phyloP scores from a whole-genome alignment of 2,329 filamentous ascomycete species.

The Monosporascus sp. region DNA sequence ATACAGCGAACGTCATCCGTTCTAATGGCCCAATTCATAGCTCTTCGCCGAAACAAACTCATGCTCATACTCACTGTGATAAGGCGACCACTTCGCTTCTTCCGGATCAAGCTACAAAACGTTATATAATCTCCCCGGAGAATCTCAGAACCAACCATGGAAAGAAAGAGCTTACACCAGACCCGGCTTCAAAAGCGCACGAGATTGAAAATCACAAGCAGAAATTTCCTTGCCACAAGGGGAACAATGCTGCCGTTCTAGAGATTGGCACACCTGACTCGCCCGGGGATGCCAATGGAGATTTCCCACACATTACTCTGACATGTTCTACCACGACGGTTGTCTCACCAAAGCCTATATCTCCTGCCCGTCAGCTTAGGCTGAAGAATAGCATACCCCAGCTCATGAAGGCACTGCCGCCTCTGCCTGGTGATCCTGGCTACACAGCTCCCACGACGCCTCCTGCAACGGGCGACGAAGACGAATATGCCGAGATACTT shows the following conservation, averaged over 20 bases:
- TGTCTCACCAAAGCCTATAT: conserved; percentile 45
- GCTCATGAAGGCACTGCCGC: conserved; percentile 49
- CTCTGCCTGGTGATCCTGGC: conserved; percentile 32
- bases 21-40: not conserved
- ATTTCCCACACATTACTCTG: conserved; percentile 21
- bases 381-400: conserved; percentile 46
- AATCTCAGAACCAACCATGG: not conserved
- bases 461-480: conserved; percentile 16
- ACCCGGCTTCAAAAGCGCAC: not conserved
- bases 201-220: conserved; percentile 1
- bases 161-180: not conserved
- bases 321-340: conserved; percentile 30
- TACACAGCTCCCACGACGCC: conserved; percentile 16
- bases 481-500: conserved; percentile 23
- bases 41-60: not conserved
- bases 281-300: conserved; percentile 18
- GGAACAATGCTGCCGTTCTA: conserved; percentile 19
- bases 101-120: not conserved
- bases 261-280: conserved; percentile 21
- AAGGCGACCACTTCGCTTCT: not conserved
- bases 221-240: conserved; percentile 19
- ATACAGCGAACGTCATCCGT: not conserved
- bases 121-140: not conserved
- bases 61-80: not conserved
- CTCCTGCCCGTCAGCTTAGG: conserved; percentile 38